Evolutionary conservation across 1,284 basidiomycete genomes (phyloP).

Genomic region (Gymnopus androsaceus): DNA sequence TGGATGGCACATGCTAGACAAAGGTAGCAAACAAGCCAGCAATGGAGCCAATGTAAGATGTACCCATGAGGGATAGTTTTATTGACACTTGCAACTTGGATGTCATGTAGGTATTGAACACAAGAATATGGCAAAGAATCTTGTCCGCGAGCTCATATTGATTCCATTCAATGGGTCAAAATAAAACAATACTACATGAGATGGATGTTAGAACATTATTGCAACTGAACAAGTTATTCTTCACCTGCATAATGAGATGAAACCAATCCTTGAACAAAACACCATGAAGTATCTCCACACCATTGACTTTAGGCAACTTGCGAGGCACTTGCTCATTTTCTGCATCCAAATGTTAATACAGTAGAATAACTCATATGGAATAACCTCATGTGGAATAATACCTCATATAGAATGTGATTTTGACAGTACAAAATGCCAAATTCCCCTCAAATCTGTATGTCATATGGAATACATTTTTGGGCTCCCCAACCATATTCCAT

Average conservation of each 20-base stretch:
- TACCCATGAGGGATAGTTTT: conserved; percentile 72
- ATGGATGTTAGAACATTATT: background rate
- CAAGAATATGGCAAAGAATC: conserved; percentile 75
- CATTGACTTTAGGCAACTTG: conserved; percentile 32
- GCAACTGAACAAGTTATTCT: background rate
- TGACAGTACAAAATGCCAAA: no score
- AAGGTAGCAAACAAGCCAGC: background rate
- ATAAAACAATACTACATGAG: conserved; percentile 78
- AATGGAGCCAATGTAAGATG: conserved; percentile 73
- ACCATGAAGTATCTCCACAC: conserved; percentile 73
- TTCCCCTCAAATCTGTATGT: no score
- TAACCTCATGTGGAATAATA: no score
- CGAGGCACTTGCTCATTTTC: conserved; percentile 45
- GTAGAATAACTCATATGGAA: no score
- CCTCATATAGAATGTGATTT: no score
- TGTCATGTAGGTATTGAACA: conserved; percentile 77
- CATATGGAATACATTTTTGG: no score
- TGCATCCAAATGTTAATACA: conserved; percentile 23
- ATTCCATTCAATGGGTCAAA: conserved; percentile 64
- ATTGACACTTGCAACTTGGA: conserved; percentile 69
- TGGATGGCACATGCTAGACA: conserved; percentile 69
- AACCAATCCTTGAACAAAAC: conserved; percentile 89
- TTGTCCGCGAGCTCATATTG: conserved; percentile 76
- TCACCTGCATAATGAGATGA: conserved; percentile 81
- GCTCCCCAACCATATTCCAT: no score